Percentiles rank a stretch among this genome's conserved stretches.
These are phyloP conservation scores for Citrus inodora DNA, from an alignment of 345 rosid genomes.

Conservation along the genomic window DNA sequence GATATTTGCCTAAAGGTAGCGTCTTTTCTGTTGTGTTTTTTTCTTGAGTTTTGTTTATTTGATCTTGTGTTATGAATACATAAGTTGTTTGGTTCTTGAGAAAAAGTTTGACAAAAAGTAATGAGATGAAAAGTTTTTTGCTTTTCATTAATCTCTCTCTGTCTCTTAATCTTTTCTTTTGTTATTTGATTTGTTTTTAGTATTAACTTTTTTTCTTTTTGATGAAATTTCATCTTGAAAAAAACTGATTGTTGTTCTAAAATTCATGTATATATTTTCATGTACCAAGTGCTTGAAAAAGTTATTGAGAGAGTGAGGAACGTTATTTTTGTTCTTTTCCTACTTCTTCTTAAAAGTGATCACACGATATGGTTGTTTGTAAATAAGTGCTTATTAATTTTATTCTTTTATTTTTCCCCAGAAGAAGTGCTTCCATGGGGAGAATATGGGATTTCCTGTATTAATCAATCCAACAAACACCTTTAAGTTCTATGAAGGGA, in stretches of 20 bases:
- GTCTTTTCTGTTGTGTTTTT: background rate
- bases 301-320: background rate
- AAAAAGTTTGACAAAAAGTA: background rate
- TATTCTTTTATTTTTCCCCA: conserved; percentile 12
- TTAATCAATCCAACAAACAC: conserved; percentile 22
- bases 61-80: background rate
- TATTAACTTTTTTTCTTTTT: background rate
- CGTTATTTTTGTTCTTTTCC: background rate
- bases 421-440: conserved; percentile 49
- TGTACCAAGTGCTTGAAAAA: background rate
- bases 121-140: background rate
- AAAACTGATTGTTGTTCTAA: background rate
- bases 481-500: conserved; percentile 9
- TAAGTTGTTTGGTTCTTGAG: conserved; percentile 10
- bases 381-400: too few species aligned
- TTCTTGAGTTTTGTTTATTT: background rate
- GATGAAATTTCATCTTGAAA: background rate
- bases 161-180: background rate
- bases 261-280: background rate
- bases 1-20: conserved; percentile 58
- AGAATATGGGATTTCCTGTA: conserved; percentile 24
- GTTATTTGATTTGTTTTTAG: background rate
- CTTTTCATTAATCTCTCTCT: background rate
- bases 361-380: background rate
- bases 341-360: background rate